phyloP scores from a whole-genome alignment of 176 grass and related monocot species.

The Eremochloa ophiuroides region DNA sequence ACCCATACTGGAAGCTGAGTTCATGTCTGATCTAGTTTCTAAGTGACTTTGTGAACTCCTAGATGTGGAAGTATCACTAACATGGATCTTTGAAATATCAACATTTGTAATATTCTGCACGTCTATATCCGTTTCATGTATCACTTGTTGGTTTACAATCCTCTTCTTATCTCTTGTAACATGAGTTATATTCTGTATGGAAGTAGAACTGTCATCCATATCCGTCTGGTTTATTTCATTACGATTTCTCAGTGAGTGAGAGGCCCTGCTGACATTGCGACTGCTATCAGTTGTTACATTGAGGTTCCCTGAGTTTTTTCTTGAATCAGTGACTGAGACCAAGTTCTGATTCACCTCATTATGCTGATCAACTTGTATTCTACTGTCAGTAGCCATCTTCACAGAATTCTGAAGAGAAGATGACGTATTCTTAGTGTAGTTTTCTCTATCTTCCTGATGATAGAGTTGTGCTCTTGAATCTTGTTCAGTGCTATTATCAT shows the following conservation, averaged over 20 bases:
- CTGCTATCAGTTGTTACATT: slow-evolving; percentile 32
- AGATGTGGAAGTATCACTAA: slow-evolving; percentile 25
- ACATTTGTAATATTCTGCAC: slow-evolving; percentile 45
- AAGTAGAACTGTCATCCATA: slow-evolving; percentile 34
- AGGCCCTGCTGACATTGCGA: slow-evolving; percentile 28
- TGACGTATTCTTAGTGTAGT: slow-evolving; percentile 27
- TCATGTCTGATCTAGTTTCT: slow-evolving; percentile 32
- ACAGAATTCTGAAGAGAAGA: slow-evolving; percentile 44
- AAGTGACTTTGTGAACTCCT: slow-evolving; percentile 34
- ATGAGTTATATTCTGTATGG: slow-evolving; percentile 48
- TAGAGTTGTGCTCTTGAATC: slow-evolving; percentile 23
- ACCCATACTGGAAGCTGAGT: slow-evolving; percentile 11
- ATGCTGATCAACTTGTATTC: slow-evolving; percentile 30
- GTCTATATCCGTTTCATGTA: slow-evolving; percentile 47
- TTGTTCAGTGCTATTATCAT: slow-evolving; percentile 20
- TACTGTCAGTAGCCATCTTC: slow-evolving; percentile 38
- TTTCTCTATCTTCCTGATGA: slow-evolving; percentile 38
- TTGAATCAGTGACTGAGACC: slow-evolving; percentile 18
- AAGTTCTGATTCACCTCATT: slow-evolving; percentile 44
- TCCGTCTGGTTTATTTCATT: slow-evolving; percentile 39
- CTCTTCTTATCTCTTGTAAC: slow-evolving; percentile 58
- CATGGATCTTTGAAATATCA: slow-evolving; percentile 40
- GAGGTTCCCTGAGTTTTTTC: slow-evolving; percentile 28
- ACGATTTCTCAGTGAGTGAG: slow-evolving; percentile 32
- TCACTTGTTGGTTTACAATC: slow-evolving; percentile 49